phyloP scores from a whole-genome alignment of 306 rosid species.

The Luffa aegyptiaca region DNA sequence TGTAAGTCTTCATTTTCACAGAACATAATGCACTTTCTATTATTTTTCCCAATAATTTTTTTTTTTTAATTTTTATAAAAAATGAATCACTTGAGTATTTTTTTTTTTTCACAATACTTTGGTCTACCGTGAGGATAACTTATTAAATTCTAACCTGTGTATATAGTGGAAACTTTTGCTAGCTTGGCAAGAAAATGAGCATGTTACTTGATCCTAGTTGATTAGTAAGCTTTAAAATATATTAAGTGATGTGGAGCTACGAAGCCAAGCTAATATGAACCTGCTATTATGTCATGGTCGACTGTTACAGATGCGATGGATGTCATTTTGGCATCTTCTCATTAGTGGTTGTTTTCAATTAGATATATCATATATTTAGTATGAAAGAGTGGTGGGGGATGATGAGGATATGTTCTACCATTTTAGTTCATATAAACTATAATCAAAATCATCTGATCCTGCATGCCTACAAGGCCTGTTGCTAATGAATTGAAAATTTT shows the following conservation, averaged over 20 bases:
- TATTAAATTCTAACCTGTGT: neutral
- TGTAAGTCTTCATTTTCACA: neutral
- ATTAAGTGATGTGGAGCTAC: neutral
- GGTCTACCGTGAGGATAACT: neutral
- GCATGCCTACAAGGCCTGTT: neutral
- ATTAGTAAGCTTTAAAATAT: neutral
- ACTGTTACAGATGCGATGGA: neutral
- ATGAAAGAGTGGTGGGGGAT: neutral
- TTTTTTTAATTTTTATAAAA: neutral
- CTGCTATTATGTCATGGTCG: neutral
- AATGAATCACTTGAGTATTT: neutral
- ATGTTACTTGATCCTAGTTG: neutral
- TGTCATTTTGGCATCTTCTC: constrained; percentile 1
- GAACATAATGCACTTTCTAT: neutral
- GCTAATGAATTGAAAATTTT: neutral
- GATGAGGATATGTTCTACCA: constrained; percentile 9
- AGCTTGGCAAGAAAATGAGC: neutral
- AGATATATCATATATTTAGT: neutral
- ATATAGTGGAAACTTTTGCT: neutral
- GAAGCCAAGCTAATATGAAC: neutral
- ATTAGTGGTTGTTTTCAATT: neutral
- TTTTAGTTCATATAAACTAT: neutral
- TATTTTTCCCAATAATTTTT: neutral
- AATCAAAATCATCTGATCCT: neutral
- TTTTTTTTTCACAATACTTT: neutral